Base-by-base conservation (phyloP, 805 yeast species). In the Candida saitoana region DNA sequence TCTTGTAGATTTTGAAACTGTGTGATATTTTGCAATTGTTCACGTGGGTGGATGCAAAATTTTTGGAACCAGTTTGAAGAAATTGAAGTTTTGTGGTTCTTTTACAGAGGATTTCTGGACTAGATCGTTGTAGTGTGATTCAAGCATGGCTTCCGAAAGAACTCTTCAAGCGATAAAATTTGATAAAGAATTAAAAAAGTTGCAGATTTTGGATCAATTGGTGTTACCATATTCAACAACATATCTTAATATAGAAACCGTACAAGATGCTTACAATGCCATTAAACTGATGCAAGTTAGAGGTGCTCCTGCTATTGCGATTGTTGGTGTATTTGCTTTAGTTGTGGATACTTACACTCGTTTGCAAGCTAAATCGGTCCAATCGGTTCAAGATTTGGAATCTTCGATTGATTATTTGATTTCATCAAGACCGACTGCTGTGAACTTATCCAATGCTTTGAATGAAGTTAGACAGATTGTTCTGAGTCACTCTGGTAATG, bases 231-330 rank as follows among this genome's bases (percentile, higher is more conserved):
- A 87, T 50, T 73, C 82, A 40, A 79, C 95, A 1, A 73, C 69
- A 38, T 91, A 87, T 60, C 66, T 90, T 16, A 58, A 71, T 1
- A 76, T 91, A 44, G 49, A 66, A 30, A 67, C 79, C 14, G 79
- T 87, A 39, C 82, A 82, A 36, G 89, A 84, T 59, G 97, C 95
- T 3, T 87, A 67, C 62, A 72, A 74, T 15, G 95, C 86, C n/a
- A 91, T 91, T 60, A 82, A 80, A 56, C 73, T 73, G 44, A 91
- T 91, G 99, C 89, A 87, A 54, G 97, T 95, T 3, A 75, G 99
- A 59, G 99, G 99, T 30, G 99, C 99, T 0, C 99, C 99, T 0
- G 98, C 98, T 1, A 91, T 91, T 57, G 97, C 97, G 47, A 87
- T 91, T 44, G 97, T 91, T 2, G 98, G 96, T 4, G 81, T 89